These are phyloP conservation scores for Arachis monticola DNA, from an alignment of 331 rosid species.

Conservation along the genomic window DNA sequence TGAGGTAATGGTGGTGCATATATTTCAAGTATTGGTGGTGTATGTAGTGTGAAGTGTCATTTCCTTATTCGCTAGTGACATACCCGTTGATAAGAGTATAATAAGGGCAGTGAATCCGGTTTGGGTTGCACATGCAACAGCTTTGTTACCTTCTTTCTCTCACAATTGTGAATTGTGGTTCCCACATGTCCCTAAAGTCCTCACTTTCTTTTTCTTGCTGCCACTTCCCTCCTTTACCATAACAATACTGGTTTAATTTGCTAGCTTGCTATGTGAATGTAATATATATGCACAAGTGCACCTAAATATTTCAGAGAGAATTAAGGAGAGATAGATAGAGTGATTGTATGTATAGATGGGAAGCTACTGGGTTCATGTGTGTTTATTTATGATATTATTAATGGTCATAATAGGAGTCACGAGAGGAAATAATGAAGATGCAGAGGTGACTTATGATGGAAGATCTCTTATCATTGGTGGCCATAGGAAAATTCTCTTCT, in stretches of 20 bases:
- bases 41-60: neutral
- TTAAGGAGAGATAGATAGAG: conserved; percentile 3
- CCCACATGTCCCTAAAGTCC: conserved; percentile 22
- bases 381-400: neutral
- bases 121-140: neutral
- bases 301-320: neutral
- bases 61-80: neutral
- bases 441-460: conserved; percentile 58
- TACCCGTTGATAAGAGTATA: conserved; percentile 2
- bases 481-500: conserved; percentile 56
- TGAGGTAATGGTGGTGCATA: too few species aligned
- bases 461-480: conserved; percentile 68
- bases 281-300: neutral
- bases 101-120: neutral
- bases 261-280: too few species aligned
- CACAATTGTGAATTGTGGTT: neutral
- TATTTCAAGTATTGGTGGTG: too few species aligned
- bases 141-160: neutral
- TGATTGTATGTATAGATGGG: conserved; percentile 19
- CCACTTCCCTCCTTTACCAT: neutral
- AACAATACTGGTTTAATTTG: too few species aligned
- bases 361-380: conserved; percentile 2
- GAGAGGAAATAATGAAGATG: conserved; percentile 41
- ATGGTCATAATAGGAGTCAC: neutral
- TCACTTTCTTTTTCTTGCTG: neutral